Base-by-base conservation (phyloP, 148 eudicot species). In the Linanthus parryae region DNA sequence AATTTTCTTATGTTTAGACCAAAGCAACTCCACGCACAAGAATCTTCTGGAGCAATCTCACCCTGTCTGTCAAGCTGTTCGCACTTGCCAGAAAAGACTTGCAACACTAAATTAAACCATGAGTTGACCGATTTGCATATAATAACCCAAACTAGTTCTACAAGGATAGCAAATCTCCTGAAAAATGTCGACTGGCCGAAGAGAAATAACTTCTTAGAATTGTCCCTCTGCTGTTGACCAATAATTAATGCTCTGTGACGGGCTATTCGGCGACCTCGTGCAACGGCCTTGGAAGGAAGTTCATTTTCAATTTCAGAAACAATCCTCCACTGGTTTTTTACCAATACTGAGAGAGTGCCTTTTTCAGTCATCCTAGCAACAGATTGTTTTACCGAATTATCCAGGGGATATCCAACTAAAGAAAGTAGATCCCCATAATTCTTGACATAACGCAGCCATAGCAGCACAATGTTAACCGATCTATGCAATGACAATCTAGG, bases 261-360 rank as follows among this genome's bases (percentile, higher is more conserved):
- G 28, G 73, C 65, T 65, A 88, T 72, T 57, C 73, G 71, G 45
- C 95, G 70, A 49, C 88, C 99, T 63, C 69, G 75, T 56, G 75
- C 81, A 61, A 82, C 65, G 24, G 82, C 91, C 53, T 80, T 80
- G 62, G 65, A 65, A 30, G 95, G 91, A 36, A 92, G 78, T 46
- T 75, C 57, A 52, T 78, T 72, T 62, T 88, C 90, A 58, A 77
- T 61, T 68, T 82, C 77, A 58, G 77, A 81, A 43, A 92, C 69
- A 48, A 50, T 26, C 42, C 58, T 62, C 83, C 81, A 77, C 31
- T 72, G 79, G 39, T 59, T 61, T 42, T 61, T 79, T 52, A 82
- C 56, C 54, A 66, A 48, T 58, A 41, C 66, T 27, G 71, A 56
- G 59, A 63, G 68, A 3, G 2, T 61, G 35, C 44, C 14, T 25